Evolutionary conservation across 257 asterid species (phyloP), one percentile per base, ranked within the genome.

Genomic region (Coffea eugenioides): DNA sequence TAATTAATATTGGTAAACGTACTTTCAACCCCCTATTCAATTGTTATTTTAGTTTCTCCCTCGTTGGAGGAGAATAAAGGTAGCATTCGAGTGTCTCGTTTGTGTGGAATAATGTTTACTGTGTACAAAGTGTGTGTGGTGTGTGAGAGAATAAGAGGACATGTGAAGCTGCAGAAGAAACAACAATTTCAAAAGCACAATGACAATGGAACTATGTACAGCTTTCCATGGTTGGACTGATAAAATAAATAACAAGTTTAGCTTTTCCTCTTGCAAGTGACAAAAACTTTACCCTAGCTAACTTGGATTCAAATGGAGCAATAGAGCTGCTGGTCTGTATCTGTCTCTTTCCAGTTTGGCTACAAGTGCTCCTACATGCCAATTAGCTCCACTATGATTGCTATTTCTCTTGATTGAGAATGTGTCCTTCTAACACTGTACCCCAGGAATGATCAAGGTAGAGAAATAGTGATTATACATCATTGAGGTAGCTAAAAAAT

Each of bases 291-390:
- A 81, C 72, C 84, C 87, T 71, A 81, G 80, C 23, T 21, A 21
- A 49, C 56, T 43, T 21, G 21, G 77, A 68, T 79, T 75, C 88
- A 82, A 4, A 77, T 69, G 80, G 66, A 74, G 71, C 82, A 82
- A 75, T 72, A 83, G 76, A 76, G 68, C 82, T 78, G 68, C 82
- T 78, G 84, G 81, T 80, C 86, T 78, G 62, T 75, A 73, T 74
- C 79, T 80, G 88, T 89, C 91, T 68, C 76, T 84, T 79, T 89
- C 85, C 82, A 72, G 56, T 80, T 86, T 84, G 82, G 86, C 79
- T 77, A 15, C 61, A 46, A 71, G 12, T 71, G 21, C 39, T 23
- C 75, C 54, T 11, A 48, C n/a, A 15, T 71, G 41, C 62, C 76
- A 12, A 39, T 11, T 25, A 11, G 34, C 76, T 25, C 9, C 49